phyloP scores from a whole-genome alignment of 2,329 filamentous ascomycete species.

The Xylariaceae sp. region DNA sequence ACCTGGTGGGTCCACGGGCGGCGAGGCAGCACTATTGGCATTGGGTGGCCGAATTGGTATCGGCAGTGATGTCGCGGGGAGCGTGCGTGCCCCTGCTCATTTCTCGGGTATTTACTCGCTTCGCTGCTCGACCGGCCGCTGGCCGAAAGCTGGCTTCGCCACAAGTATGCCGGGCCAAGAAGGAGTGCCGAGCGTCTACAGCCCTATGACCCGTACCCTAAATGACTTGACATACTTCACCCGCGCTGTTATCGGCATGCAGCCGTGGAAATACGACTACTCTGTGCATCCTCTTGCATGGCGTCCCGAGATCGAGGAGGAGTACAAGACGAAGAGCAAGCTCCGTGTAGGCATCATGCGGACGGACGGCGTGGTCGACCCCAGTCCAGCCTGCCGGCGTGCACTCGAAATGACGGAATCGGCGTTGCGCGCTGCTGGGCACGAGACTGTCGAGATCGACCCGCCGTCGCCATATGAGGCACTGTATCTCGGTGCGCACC shows the following conservation, averaged over 20 bases:
- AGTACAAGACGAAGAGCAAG: constrained; percentile 57
- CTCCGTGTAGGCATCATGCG: constrained; percentile 73
- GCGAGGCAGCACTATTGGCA: constrained; percentile 77
- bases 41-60: constrained; percentile 82
- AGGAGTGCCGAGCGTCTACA: constrained; percentile 83
- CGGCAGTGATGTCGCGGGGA: constrained; percentile 87
- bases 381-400: constrained; percentile 76
- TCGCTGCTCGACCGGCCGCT: constrained; percentile 82
- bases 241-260: constrained; percentile 69
- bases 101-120: constrained; percentile 87
- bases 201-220: constrained; percentile 85
- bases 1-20: constrained; percentile 84
- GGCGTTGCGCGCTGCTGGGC: constrained; percentile 67
- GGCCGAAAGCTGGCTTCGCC: constrained; percentile 78
- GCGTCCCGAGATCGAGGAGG: constrained; percentile 58
- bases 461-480: constrained; percentile 71
- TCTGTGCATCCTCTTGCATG: constrained; percentile 82
- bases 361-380: constrained; percentile 79
- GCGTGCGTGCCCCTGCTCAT: constrained; percentile 80
- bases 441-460: constrained; percentile 63
- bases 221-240: constrained; percentile 83
- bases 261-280: constrained; percentile 86
- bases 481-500: constrained; percentile 69
- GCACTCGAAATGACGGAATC: constrained; percentile 67
- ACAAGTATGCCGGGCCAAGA: constrained; percentile 94